Percentiles rank a stretch among this genome's conserved stretches.
These are phyloP conservation scores for Plenodomus lindquistii DNA, from an alignment of 2,329 filamentous ascomycete species.

Conservation along the genomic window DNA sequence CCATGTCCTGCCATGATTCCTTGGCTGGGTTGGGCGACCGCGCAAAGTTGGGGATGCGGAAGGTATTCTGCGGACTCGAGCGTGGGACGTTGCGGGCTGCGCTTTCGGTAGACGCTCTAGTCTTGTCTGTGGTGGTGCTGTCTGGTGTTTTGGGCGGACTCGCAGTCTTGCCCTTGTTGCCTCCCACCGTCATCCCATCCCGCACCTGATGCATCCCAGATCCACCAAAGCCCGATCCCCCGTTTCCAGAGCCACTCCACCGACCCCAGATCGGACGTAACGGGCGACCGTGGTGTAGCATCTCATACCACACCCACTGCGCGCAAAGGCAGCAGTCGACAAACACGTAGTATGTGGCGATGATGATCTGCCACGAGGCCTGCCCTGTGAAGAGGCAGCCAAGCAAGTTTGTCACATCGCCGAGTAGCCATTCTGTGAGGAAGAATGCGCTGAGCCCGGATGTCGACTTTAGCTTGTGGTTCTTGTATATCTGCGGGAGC, in stretches of 20 bases:
- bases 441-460: constrained; percentile 69
- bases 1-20: constrained; percentile 29
- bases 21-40: constrained; percentile 33
- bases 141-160: constrained; percentile 4
- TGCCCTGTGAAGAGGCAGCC: constrained; percentile 67
- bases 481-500: constrained; percentile 71
- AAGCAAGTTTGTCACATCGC: constrained; percentile 65
- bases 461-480: constrained; percentile 65
- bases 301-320: constrained; percentile 70
- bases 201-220: constrained; percentile 37
- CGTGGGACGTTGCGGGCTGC: constrained; percentile 27
- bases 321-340: constrained; percentile 65
- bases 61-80: constrained; percentile 39
- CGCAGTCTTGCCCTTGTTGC: constrained; percentile 10
- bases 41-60: constrained; percentile 44
- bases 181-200: constrained; percentile 22
- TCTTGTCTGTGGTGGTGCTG: constrained; percentile 9
- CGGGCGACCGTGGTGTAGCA: constrained; percentile 55
- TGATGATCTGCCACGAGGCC: constrained; percentile 67
- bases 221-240: constrained; percentile 14
- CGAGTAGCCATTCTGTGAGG: constrained; percentile 67
- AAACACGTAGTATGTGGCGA: constrained; percentile 68
- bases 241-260: constrained; percentile 23
- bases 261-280: constrained; percentile 44
- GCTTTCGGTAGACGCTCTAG: constrained; percentile 13